Base-by-base conservation (phyloP, 208 protist genomes). In the Leishmania turanica region DNA sequence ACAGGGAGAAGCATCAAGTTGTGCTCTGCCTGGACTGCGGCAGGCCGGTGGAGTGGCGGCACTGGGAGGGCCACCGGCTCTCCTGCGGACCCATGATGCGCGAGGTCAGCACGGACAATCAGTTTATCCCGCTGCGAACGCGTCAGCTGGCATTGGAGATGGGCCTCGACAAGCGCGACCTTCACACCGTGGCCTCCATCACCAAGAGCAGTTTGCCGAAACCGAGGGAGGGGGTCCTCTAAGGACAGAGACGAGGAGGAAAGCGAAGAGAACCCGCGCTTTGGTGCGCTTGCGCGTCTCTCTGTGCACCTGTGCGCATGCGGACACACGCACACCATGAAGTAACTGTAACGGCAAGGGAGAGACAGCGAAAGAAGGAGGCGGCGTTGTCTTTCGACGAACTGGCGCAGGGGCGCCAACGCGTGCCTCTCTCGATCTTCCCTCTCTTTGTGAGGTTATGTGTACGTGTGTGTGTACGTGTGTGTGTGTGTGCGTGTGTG, bases 11-110 rank as follows among this genome's bases (percentile, higher is more conserved):
- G 85, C 95, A 98, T 77, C 93, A 96, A 87, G 87, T 98, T 51
- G 95, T 98, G 34, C 68, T 96, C 76, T 98, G 95, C 83, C 78
- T 98, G 72, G 95, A 98, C 85, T 98, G 95, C 54, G 93, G 95
- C 27, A 86, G 87, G 60, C 84, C 83, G 3, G 89, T 98, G 72
- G 95, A 98, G 91, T 98, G 95, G 95, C 91, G 94, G 54, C 87
- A 91, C 24, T 98, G 95, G 95, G 95, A 98, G 80, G 89, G 87
- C 11, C 95, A 98, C 75, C 92, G 95, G 7, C 86, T 98, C 17
- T 92, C 93, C 24, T 98, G 95, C 77, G 76, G 84, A 27, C 80
- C 82, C 40, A 97, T 98, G 93, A 96, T 98, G 93, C 92, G 94
- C 6, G 95, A 98, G 89, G 82, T 98, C 31, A 96, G 90, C 79